A percentile compares a stretch with the other conserved stretches of the same genome.
These are phyloP conservation scores for Lunasporangiospora selenospora DNA, from an alignment of 192 early-diverging fungal species.

Conservation along the genomic window DNA sequence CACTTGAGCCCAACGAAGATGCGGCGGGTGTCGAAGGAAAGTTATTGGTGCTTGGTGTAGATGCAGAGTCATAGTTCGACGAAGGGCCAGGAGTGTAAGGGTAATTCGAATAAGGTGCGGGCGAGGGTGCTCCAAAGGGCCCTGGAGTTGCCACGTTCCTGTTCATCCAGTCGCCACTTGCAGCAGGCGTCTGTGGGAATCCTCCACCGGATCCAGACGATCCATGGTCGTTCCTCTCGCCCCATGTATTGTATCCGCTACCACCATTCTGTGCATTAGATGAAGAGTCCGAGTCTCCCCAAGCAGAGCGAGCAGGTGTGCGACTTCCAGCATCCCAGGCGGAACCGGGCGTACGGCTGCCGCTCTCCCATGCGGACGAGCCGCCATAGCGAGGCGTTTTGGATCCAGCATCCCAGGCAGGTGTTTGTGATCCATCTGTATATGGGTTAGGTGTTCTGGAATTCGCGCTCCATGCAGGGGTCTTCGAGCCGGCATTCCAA, in stretches of 20 bases:
- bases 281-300: slow-evolving; percentile 37
- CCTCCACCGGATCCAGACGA: slow-evolving; percentile 45
- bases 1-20: slow-evolving; percentile 44
- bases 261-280: slow-evolving; percentile 13
- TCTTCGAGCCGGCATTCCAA: slow-evolving; percentile 60
- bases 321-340: slow-evolving; percentile 68
- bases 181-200: slow-evolving; percentile 49
- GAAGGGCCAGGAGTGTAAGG: slow-evolving; percentile 57
- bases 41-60: slow-evolving; percentile 54
- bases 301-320: slow-evolving; percentile 44
- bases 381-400: slow-evolving; percentile 56
- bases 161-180: slow-evolving; percentile 44
- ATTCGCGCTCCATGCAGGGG: slow-evolving; percentile 54
- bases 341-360: slow-evolving; percentile 58
- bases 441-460: slow-evolving; percentile 60
- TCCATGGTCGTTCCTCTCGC: slow-evolving; percentile 38
- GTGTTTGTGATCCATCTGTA: slow-evolving; percentile 53
- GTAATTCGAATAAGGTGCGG: slow-evolving; percentile 54
- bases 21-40: slow-evolving; percentile 64
- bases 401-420: slow-evolving; percentile 61
- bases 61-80: slow-evolving; percentile 56
- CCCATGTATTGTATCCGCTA: slow-evolving; percentile 35
- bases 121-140: slow-evolving; percentile 51
- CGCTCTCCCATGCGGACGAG: slow-evolving; percentile 51
- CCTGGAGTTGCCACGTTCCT: slow-evolving; percentile 37